Evolutionary conservation across 768 basidiomycete species (phyloP).

Genomic region (Neoboletus magnificus): DNA sequence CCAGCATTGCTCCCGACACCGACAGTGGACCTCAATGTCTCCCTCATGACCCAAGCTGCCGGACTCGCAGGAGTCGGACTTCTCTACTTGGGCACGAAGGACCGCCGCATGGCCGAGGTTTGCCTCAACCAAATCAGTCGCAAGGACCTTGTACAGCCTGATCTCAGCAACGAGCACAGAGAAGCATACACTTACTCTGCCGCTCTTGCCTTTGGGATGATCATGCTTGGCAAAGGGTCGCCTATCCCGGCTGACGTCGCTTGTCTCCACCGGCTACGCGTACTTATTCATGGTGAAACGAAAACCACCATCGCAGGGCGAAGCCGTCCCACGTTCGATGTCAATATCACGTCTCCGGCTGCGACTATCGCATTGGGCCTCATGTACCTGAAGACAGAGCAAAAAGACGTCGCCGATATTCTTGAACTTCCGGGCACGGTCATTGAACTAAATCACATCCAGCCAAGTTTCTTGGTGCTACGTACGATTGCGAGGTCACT

Average conservation of each 20-base stretch:
- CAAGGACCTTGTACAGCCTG: constrained; percentile 72
- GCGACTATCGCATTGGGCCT: constrained; percentile 87
- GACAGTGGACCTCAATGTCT: constrained; percentile 84
- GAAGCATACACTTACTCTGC: constrained; percentile 91
- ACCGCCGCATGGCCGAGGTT: constrained; percentile 90
- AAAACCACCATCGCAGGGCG: constrained; percentile 37
- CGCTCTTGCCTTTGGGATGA: constrained; percentile 91
- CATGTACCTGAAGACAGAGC: constrained; percentile 87
- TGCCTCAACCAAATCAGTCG: constrained; percentile 82
- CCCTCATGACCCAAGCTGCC: constrained; percentile 85
- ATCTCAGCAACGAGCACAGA: constrained; percentile 82
- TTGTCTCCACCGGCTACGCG: constrained; percentile 62
- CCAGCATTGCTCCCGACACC: constrained; percentile 88
- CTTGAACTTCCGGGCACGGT: constrained; percentile 80
- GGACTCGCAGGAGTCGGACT: constrained; percentile 86
- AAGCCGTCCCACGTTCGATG: constrained; percentile 60
- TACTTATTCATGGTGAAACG: constrained; percentile 75
- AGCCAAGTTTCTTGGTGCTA: constrained; percentile 82
- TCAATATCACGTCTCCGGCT: constrained; percentile 88
- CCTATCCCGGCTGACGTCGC: constrained; percentile 73
- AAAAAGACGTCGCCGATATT: constrained; percentile 83
- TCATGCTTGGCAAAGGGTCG: constrained; percentile 89
- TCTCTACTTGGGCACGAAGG: constrained; percentile 83
- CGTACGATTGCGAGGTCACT: constrained; percentile 74
- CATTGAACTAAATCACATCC: constrained; percentile 76